These are phyloP conservation scores for Chimonanthus salicifolius DNA, from an alignment of 164 flowering plant genomes.

Conservation along the genomic window DNA sequence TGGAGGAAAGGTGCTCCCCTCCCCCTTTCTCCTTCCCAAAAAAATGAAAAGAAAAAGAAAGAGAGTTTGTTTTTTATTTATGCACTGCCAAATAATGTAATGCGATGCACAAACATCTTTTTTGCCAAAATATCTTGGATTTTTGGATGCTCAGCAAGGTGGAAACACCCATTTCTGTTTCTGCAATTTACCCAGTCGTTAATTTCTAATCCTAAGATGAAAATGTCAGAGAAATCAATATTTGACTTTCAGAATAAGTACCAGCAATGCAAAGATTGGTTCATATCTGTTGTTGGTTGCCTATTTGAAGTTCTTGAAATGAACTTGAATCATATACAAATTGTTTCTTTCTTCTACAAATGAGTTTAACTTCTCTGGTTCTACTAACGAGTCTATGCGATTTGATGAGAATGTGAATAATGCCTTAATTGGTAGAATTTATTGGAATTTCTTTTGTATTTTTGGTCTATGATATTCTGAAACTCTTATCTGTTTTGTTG, in stretches of 20 bases:
- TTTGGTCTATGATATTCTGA: no score
- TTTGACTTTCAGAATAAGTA: not conserved
- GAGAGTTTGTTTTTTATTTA: not conserved
- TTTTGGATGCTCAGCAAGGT: not conserved
- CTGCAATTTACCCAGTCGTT: not conserved
- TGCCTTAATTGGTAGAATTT: not conserved
- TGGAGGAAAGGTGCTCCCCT: not conserved
- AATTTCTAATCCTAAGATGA: not conserved
- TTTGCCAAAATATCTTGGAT: not conserved
- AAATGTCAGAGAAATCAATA: not conserved
- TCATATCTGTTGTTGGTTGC: not conserved
- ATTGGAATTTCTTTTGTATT: not conserved
- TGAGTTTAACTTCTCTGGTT: not conserved
- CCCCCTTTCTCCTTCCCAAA: not conserved
- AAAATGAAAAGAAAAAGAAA: not conserved
- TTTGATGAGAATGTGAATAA: not conserved
- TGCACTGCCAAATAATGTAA: not conserved
- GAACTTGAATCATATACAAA: not conserved
- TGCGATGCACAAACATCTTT: not conserved
- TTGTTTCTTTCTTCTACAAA: not conserved
- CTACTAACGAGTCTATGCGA: not conserved
- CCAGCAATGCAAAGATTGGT: not conserved
- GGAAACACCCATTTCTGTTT: not conserved
- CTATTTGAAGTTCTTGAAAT: not conserved
- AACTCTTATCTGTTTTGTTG: no score